These are phyloP conservation scores for Mycena alexandri DNA, from an alignment of 768 basidiomycete species.

Conservation along the genomic window DNA sequence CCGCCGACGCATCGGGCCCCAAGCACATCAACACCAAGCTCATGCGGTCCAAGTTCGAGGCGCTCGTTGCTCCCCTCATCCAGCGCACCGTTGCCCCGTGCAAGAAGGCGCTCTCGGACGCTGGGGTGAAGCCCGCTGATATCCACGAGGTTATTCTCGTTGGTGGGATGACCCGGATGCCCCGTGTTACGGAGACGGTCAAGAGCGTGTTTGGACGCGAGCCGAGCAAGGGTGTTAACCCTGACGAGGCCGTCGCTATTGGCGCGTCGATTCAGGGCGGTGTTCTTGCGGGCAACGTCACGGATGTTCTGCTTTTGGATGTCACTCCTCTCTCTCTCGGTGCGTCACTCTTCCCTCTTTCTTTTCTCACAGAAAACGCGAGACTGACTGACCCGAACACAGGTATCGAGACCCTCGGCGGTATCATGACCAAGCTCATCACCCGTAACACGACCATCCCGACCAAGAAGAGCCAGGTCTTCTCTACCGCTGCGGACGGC, in stretches of 20 bases:
- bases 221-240: constrained; percentile 98
- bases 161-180: constrained; percentile 99
- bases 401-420: constrained; percentile 96
- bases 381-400: constrained; percentile 3
- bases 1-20: constrained; percentile 93
- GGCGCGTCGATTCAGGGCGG: constrained; percentile 99
- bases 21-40: constrained; percentile 97
- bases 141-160: constrained; percentile 98
- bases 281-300: constrained; percentile 96
- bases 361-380: not conserved
- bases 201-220: constrained; percentile 95
- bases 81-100: constrained; percentile 94
- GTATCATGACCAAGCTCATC: constrained; percentile 99
- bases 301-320: constrained; percentile 93
- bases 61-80: constrained; percentile 84
- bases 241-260: constrained; percentile 98
- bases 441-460: constrained; percentile 99
- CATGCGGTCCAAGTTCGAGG: constrained; percentile 90
- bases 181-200: constrained; percentile 93
- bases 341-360: constrained; percentile 44
- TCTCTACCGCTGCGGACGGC: constrained; percentile 98
- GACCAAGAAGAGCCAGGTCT: constrained; percentile 98
- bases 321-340: constrained; percentile 98
- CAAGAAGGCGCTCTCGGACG: constrained; percentile 96
- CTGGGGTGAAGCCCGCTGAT: constrained; percentile 92